Percentiles rank a stretch among this genome's conserved stretches.
phyloP scores from a whole-genome alignment of 768 basidiomycete genomes.

The Hirschioporus abietinus region DNA sequence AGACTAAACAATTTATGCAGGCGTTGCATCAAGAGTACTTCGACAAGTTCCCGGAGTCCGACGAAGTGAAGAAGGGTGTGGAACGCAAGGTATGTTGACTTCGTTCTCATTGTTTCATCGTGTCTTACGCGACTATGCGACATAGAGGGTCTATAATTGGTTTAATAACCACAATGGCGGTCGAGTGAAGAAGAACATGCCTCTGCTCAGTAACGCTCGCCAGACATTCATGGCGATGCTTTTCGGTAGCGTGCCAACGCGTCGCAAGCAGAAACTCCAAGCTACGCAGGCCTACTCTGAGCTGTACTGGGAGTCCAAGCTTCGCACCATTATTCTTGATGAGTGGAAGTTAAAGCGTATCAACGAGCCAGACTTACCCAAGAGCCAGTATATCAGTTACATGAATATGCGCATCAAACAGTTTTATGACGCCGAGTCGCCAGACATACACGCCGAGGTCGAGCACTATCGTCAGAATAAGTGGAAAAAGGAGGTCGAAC shows the following conservation, averaged over 20 bases:
- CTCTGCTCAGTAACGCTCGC: background rate
- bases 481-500: background rate
- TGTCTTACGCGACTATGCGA: background rate
- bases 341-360: background rate
- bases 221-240: background rate
- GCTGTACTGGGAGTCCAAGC: background rate
- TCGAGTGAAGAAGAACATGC: background rate
- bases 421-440: background rate
- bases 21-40: background rate
- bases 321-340: background rate
- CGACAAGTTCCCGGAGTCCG: background rate
- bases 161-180: background rate
- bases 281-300: background rate
- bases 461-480: background rate
- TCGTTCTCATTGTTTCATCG: background rate
- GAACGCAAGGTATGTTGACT: background rate
- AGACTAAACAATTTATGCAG: background rate
- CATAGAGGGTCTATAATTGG: background rate
- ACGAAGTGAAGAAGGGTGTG: background rate
- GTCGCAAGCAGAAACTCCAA: background rate
- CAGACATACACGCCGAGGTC: background rate
- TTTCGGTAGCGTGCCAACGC: background rate
- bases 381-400: background rate
- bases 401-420: background rate
- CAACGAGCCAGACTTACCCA: background rate